Evolutionary conservation across 371 early-diverging fungal species (phyloP).

Genomic region (Umbelopsis sp.): DNA sequence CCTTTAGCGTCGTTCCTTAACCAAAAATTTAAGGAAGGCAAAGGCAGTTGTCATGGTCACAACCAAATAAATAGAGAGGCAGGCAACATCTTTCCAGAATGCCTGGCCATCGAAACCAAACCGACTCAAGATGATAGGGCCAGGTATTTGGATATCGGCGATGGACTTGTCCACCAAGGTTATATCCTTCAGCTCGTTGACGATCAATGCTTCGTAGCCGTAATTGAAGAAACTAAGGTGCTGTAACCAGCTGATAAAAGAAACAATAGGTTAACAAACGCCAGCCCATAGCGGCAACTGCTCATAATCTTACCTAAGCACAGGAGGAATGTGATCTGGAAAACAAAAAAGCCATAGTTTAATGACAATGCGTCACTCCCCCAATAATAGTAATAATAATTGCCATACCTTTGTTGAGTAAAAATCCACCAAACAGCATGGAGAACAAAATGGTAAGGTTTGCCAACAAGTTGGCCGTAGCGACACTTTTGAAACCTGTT

Average conservation of each 20-base stretch:
- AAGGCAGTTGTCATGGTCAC: conserved; percentile 37
- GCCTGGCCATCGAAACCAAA: conserved; percentile 56
- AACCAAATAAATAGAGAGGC: conserved; percentile 31
- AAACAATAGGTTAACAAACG: background rate
- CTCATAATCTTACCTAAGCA: conserved; percentile 38
- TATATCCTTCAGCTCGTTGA: conserved; percentile 64
- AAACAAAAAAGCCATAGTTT: too few species aligned
- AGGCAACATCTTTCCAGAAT: conserved; percentile 44
- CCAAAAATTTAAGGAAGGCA: conserved; percentile 45
- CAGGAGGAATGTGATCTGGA: conserved; percentile 44
- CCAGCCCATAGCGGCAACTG: too few species aligned
- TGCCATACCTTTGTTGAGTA: conserved; percentile 76
- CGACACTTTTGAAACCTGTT: conserved; percentile 68
- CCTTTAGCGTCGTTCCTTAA: conserved; percentile 43
- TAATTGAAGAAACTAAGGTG: conserved; percentile 85
- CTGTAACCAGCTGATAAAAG: conserved; percentile 63
- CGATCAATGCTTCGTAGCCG: conserved; percentile 87
- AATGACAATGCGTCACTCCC: too few species aligned
- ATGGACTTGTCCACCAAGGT: conserved; percentile 49
- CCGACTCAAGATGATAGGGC: conserved; percentile 46
- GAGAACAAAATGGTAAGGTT: conserved; percentile 83
- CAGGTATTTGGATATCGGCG: conserved; percentile 56
- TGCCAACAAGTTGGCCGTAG: conserved; percentile 78
- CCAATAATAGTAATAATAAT: conserved; percentile 11
- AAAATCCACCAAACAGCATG: conserved; percentile 88